Evolutionary conservation across 371 early-diverging fungal species (phyloP).

Genomic region (Rozella allomycis): DNA sequence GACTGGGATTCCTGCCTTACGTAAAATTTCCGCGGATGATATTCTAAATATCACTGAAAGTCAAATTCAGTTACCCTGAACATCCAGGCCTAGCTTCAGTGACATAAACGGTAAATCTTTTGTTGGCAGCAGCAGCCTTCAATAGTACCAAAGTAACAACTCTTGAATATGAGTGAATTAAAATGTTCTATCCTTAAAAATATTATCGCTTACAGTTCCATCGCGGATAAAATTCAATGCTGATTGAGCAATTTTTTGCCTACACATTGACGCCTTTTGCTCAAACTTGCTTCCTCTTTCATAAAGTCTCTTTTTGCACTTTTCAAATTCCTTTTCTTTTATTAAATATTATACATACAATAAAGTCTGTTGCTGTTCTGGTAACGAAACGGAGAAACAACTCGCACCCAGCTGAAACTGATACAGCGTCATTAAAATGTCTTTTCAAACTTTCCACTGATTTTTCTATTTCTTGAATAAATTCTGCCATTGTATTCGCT

Average conservation of each 20-base stretch:
- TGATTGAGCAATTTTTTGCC: conserved; percentile 51
- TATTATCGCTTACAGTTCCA: conserved; percentile 22
- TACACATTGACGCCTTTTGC: conserved; percentile 39
- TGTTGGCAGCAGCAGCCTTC: conserved; percentile 46
- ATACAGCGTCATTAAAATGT: conserved; percentile 37
- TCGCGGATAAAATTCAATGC: conserved; percentile 77
- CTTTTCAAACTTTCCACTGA: too few relatives aligned
- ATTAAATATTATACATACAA: conserved; percentile 10
- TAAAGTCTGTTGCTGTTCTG: conserved; percentile 39
- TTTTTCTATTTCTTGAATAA: too few relatives aligned
- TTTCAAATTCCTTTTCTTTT: conserved; percentile 38
- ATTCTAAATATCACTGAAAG: conserved; percentile 27
- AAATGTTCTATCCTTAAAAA: conserved; percentile 25
- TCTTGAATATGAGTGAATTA: conserved; percentile 87
- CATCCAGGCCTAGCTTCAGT: conserved; percentile 11
- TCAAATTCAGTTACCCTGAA: background rate
- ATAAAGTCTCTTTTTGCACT: conserved; percentile 50
- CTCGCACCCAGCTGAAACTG: conserved; percentile 69
- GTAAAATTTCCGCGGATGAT: conserved; percentile 60
- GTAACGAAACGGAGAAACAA: conserved; percentile 58
- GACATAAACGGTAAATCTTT: conserved; percentile 42
- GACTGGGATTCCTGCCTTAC: conserved; percentile 55
- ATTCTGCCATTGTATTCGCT: too few relatives aligned
- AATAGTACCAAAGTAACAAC: conserved; percentile 66
- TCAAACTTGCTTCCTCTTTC: conserved; percentile 46